Evolutionary conservation across 208 protist genomes (phyloP), one percentile per base, ranked within the genome.

Genomic region (Porcisia deanei): DNA sequence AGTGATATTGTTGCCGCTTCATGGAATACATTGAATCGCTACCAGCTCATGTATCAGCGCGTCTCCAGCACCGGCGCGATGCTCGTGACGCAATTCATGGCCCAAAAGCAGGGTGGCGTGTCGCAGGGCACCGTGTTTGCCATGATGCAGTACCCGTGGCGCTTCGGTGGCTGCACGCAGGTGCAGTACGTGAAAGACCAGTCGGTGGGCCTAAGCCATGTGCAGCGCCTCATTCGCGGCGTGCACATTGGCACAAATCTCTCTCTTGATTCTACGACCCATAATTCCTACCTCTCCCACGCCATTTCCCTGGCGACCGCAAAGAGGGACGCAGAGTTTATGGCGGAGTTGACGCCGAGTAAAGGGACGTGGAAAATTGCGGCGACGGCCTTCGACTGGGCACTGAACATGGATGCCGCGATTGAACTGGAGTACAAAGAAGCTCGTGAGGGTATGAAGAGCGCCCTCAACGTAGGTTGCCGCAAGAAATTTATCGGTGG

Each of bases 101-200:
- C 92, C 34, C 92, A 97, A 83, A 88, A 87, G 73, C 88, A 94
- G 74, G 88, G 90, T 59, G 91, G 88, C 68, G 90, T 95, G 83
- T 82, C 79, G 37, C 86, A 92, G 52, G 94, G 94, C 30, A 95
- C 83, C n/a, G 73, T 96, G 53, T 94, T 97, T 53, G 83, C 82
- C 14, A 90, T 97, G 82, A 77, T 95, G 75, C 91, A 96, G 90
- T 97, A 96, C 76, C 94, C 94, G 34, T 96, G 90, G 91, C 72
- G 85, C 47, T 84, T 78, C 41, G 92, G 92, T 41, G 92, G 94
- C 22, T 96, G 91, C 88, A 90, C 89, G 30, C 87, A 92, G 85
- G 71, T 92, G 63, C 89, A 94, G 82, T 97, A 97, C 79, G 77
- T 96, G 47, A 96, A 96, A 86, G 88, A 88, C 67, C 91, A 96